These are phyloP conservation scores for Hymenoscyphus linearis DNA, from an alignment of 2,329 filamentous ascomycete genomes.

Conservation along the genomic window DNA sequence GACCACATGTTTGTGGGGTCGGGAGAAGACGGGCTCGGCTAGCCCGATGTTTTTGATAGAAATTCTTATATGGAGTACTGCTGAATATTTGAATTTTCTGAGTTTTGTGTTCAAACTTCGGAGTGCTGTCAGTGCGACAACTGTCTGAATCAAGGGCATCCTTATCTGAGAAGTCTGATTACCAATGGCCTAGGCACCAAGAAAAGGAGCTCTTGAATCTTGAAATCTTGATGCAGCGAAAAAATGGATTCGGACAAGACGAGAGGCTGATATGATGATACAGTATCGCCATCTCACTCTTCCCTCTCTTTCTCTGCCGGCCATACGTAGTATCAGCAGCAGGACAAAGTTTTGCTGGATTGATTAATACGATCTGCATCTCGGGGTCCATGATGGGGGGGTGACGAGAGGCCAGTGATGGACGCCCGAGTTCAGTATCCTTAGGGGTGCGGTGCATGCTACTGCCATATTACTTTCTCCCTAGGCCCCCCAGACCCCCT, in stretches of 20 bases:
- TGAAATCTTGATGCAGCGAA: not conserved
- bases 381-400: not conserved
- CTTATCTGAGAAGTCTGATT: not conserved
- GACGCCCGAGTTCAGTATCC: not conserved
- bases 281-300: not conserved
- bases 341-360: not conserved
- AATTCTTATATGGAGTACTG: not conserved
- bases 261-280: not conserved
- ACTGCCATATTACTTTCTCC: not conserved
- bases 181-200: too few species aligned
- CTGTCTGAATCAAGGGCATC: not conserved
- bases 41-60: not conserved
- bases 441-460: not conserved
- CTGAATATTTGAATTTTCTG: not conserved
- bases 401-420: not conserved
- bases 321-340: not conserved
- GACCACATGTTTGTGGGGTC: constrained; percentile 9
- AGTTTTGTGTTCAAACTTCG: not conserved
- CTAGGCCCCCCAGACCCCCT: not conserved
- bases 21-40: constrained; percentile 15
- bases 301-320: not conserved
- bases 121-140: not conserved
- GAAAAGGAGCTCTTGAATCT: too few species aligned
- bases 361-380: not conserved
- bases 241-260: not conserved